Evolutionary conservation across 257 asterid genomes (phyloP).

Genomic region (Penstemon newberryi): DNA sequence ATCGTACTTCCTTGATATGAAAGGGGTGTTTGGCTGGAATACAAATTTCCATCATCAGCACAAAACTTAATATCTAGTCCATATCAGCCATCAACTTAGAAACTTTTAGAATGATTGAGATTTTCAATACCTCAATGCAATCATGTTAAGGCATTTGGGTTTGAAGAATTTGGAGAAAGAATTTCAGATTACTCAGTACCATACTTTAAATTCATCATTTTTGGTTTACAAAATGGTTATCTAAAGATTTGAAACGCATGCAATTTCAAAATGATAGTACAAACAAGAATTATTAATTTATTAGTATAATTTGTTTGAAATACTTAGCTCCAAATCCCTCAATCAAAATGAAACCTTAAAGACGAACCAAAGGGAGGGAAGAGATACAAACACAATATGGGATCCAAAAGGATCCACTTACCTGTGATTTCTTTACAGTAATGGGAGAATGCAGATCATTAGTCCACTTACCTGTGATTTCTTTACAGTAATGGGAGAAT

Average conservation of each 20-base stretch:
- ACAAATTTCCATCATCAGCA: slow-evolving; percentile 34
- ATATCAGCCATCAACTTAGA: not conserved
- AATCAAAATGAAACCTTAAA: not conserved
- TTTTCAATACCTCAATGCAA: not conserved
- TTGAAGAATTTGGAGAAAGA: too few relatives aligned
- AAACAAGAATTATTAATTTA: too few relatives aligned
- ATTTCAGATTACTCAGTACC: too few relatives aligned
- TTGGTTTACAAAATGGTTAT: too few relatives aligned
- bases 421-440: slow-evolving; percentile 45
- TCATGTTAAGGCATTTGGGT: not conserved
- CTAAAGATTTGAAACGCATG: too few relatives aligned
- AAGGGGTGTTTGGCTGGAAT: slow-evolving; percentile 50
- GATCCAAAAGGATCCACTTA: too few relatives aligned
- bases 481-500: slow-evolving; percentile 42
- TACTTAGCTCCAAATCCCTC: not conserved
- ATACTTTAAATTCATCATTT: too few relatives aligned
- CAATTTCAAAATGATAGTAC: too few relatives aligned
- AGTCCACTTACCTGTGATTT: slow-evolving; percentile 38
- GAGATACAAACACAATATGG: not conserved
- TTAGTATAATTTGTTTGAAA: too few relatives aligned
- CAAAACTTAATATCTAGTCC: not conserved
- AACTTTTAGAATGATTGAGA: too few relatives aligned
- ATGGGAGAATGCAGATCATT: slow-evolving; percentile 40
- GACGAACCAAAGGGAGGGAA: not conserved
- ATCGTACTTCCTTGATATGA: slow-evolving; percentile 41